Conservation (phyloP, 2,329 filamentous ascomycete species). For the Macrophomina tecta region DNA sequence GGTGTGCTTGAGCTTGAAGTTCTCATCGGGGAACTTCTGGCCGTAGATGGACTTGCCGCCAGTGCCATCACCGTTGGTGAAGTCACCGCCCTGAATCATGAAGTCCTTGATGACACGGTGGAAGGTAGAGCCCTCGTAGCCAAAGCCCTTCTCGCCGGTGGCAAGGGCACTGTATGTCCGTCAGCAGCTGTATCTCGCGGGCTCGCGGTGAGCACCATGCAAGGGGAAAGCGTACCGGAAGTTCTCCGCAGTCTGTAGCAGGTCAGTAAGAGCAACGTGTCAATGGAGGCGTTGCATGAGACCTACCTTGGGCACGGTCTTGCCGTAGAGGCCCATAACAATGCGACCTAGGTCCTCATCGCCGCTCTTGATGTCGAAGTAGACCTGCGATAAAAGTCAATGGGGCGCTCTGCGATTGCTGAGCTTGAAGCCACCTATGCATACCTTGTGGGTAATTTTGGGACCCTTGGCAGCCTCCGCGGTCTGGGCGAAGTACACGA, state of each 20-base stretch:
- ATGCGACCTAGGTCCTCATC: slow-evolving; percentile 76
- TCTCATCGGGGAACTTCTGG: slow-evolving; percentile 83
- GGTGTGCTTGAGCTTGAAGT: slow-evolving; percentile 93
- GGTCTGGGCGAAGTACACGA: slow-evolving; percentile 77
- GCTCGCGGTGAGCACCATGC: slow-evolving; percentile 46
- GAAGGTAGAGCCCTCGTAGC: slow-evolving; percentile 81
- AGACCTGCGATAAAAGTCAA: slow-evolving; percentile 60
- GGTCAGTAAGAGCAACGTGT: slow-evolving; percentile 31
- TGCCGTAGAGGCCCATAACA: slow-evolving; percentile 84
- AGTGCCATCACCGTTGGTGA: slow-evolving; percentile 81
- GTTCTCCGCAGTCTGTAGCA: slow-evolving; percentile 65
- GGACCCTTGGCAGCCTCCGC: slow-evolving; percentile 81
- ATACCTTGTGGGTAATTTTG: slow-evolving; percentile 91
- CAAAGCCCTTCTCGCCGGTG: slow-evolving; percentile 85
- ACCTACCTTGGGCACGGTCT: slow-evolving; percentile 76
- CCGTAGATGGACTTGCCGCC: slow-evolving; percentile 91
- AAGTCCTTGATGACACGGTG: slow-evolving; percentile 90
- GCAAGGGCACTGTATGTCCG: slow-evolving; percentile 70
- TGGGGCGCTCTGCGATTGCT: neutral
- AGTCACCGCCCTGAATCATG: slow-evolving; percentile 92
- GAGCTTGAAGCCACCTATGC: slow-evolving; percentile 20
- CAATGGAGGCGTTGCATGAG: neutral
- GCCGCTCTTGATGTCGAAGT: slow-evolving; percentile 81
- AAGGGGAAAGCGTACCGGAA: slow-evolving; percentile 54
- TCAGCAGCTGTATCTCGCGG: slow-evolving; percentile 10